Conservation (phyloP, 495 filamentous ascomycete genomes). For the Penicillium goetzii region DNA sequence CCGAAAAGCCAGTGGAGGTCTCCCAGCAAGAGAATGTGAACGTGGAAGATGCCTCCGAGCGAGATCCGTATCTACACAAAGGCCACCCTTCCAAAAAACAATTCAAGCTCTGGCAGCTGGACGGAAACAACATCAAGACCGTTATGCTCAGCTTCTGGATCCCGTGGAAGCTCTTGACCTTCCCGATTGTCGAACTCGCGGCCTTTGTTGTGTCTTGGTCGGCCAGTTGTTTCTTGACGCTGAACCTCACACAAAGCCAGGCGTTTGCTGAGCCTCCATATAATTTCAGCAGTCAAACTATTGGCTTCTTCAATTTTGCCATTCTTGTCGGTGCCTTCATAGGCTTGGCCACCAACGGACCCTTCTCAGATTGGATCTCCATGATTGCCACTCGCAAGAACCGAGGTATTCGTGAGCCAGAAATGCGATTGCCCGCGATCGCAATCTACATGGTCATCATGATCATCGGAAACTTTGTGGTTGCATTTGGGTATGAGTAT, state of each 20-base stretch:
- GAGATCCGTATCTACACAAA: conserved; percentile 46
- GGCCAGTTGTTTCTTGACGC: conserved; percentile 60
- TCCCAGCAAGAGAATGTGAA: conserved; percentile 27
- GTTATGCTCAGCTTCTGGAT: conserved; percentile 48
- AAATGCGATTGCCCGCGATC: conserved; percentile 68
- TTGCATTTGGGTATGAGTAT: conserved; percentile 62
- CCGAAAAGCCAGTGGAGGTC: conserved; percentile 25
- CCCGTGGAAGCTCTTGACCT: conserved; percentile 61
- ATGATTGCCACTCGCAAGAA: conserved; percentile 61
- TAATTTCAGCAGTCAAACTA: conserved; percentile 54
- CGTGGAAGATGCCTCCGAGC: conserved; percentile 21
- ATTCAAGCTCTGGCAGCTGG: conserved; percentile 57
- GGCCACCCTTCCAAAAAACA: conserved; percentile 58
- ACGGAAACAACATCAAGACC: conserved; percentile 43
- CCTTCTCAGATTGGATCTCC: conserved; percentile 61
- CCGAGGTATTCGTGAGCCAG: conserved; percentile 66
- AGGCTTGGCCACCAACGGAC: conserved; percentile 62
- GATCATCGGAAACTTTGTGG: conserved; percentile 63
- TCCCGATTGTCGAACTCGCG: conserved; percentile 65
- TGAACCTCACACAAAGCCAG: conserved; percentile 67
- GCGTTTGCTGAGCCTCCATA: conserved; percentile 64
- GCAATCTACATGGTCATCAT: conserved; percentile 62
- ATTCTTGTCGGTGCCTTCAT: conserved; percentile 55
- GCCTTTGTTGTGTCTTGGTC: conserved; percentile 64
- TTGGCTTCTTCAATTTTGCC: conserved; percentile 55